Percentiles rank a stretch among this genome's conserved stretches.
phyloP scores from a whole-genome alignment of 768 basidiomycete genomes.

The Boletus patriciae region DNA sequence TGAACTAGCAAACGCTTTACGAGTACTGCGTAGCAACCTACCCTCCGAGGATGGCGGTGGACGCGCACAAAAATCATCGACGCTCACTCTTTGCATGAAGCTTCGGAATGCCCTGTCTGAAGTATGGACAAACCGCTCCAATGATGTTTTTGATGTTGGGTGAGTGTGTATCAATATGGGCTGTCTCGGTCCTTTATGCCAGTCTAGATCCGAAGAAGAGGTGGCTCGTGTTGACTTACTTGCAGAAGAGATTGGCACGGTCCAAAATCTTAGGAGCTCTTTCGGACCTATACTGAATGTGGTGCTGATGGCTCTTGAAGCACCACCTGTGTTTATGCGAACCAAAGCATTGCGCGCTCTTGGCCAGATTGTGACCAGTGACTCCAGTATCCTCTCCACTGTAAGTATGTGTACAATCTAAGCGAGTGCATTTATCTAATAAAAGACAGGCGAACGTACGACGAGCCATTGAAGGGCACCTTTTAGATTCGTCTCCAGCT shows the following conservation, averaged over 20 bases:
- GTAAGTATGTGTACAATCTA: slow-evolving; percentile 43
- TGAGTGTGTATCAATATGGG: slow-evolving; percentile 34
- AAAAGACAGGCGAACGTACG: slow-evolving; percentile 67
- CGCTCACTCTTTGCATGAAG: slow-evolving; percentile 47
- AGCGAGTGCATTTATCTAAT: slow-evolving; percentile 1
- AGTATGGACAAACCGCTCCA: slow-evolving; percentile 68
- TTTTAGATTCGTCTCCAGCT: slow-evolving; percentile 88
- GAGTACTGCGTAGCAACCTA: slow-evolving; percentile 53
- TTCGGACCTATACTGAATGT: slow-evolving; percentile 83
- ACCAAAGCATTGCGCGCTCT: slow-evolving; percentile 92
- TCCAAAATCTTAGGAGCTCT: slow-evolving; percentile 73
- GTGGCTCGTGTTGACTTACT: slow-evolving; percentile 63
- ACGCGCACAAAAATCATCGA: slow-evolving; percentile 17
- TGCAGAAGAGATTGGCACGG: slow-evolving; percentile 72
- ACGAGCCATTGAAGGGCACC: slow-evolving; percentile 82
- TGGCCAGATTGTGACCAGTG: slow-evolving; percentile 86
- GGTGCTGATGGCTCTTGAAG: slow-evolving; percentile 77
- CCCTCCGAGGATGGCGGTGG: slow-evolving; percentile 41
- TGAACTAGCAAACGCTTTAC: slow-evolving; percentile 73
- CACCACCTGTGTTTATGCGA: slow-evolving; percentile 85
- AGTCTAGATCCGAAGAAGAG: slow-evolving; percentile 68
- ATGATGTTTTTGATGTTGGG: slow-evolving; percentile 84
- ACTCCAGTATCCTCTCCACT: slow-evolving; percentile 75
- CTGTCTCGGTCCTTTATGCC: slow-evolving; percentile 3
- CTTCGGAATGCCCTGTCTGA: slow-evolving; percentile 64